Conservation (phyloP, 2,329 filamentous ascomycete species). For the Setomelanomma holmii region DNA sequence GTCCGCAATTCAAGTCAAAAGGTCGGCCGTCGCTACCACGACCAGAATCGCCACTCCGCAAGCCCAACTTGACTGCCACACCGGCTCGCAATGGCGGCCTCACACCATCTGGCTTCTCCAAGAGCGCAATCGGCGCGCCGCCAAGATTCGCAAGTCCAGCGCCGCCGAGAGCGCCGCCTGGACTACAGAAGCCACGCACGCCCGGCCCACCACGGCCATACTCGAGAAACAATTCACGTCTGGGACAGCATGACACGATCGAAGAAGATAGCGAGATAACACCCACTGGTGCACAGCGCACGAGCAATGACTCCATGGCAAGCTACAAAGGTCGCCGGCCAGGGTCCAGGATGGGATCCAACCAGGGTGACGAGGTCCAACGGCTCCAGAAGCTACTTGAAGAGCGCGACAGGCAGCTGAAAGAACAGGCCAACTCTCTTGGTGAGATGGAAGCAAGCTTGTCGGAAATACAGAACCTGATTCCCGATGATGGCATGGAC, state of each 20-base stretch:
- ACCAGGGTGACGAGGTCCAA: constrained; percentile 71
- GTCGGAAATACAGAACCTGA: constrained; percentile 78
- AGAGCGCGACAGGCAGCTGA: constrained; percentile 85
- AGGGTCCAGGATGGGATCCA: constrained; percentile 40
- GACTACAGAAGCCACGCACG: constrained; percentile 57
- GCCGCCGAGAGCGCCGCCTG: constrained; percentile 62
- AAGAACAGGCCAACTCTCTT: constrained; percentile 82
- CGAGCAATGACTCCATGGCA: constrained; percentile 60
- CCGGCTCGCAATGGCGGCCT: constrained; percentile 63
- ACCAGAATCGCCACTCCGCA: constrained; percentile 84
- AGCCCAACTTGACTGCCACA: constrained; percentile 48
- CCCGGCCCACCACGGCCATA: constrained; percentile 53
- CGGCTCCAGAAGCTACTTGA: constrained; percentile 76
- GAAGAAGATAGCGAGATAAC: constrained; percentile 54
- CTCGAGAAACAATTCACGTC: constrained; percentile 56
- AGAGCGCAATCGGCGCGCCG: constrained; percentile 61
- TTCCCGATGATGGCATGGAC: constrained; percentile 62
- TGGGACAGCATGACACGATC: constrained; percentile 52
- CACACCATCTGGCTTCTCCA: constrained; percentile 62
- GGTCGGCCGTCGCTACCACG: constrained; percentile 80
- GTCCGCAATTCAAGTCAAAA: constrained; percentile 73
- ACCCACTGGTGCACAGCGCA: constrained; percentile 60
- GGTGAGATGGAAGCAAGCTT: constrained; percentile 90
- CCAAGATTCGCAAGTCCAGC: constrained; percentile 68
- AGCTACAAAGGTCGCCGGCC: constrained; percentile 47